Percentiles rank a stretch among this genome's conserved stretches.
phyloP scores from a whole-genome alignment of 2,329 filamentous ascomycete species.

The Metarhizium brunneum region DNA sequence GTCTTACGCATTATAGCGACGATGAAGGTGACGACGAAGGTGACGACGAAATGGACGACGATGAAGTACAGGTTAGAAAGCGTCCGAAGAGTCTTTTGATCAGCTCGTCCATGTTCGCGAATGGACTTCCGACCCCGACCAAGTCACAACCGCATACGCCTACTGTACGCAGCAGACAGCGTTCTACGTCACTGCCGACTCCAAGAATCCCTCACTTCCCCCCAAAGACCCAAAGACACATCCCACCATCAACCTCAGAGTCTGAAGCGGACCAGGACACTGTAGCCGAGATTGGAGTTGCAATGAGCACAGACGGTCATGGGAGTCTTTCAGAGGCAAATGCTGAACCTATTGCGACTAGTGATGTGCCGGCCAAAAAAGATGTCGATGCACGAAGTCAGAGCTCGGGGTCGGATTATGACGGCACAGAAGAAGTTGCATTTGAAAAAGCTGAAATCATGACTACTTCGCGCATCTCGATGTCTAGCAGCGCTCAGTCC shows the following conservation, averaged over 20 bases:
- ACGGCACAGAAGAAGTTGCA: constrained; percentile 36
- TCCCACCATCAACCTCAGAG: neutral
- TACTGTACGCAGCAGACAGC: constrained; percentile 27
- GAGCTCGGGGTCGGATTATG: constrained; percentile 10
- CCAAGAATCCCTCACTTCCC: constrained; percentile 14
- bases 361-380: neutral
- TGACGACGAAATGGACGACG: constrained; percentile 29
- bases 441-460: constrained; percentile 51
- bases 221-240: neutral
- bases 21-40: constrained; percentile 46
- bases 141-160: constrained; percentile 26
- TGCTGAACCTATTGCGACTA: neutral
- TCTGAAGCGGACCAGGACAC: neutral
- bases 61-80: constrained; percentile 19
- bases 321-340: constrained; percentile 1
- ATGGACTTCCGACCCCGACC: constrained; percentile 22
- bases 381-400: neutral
- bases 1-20: constrained; percentile 52
- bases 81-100: constrained; percentile 38
- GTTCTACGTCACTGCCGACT: constrained; percentile 41
- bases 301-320: neutral
- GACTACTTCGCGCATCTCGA: constrained; percentile 46
- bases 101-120: constrained; percentile 12
- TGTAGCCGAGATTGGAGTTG: neutral
- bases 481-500: constrained; percentile 41